These are phyloP conservation scores for Umbelopsis sp. DNA, from an alignment of 371 early-diverging fungal genomes.

Conservation along the genomic window DNA sequence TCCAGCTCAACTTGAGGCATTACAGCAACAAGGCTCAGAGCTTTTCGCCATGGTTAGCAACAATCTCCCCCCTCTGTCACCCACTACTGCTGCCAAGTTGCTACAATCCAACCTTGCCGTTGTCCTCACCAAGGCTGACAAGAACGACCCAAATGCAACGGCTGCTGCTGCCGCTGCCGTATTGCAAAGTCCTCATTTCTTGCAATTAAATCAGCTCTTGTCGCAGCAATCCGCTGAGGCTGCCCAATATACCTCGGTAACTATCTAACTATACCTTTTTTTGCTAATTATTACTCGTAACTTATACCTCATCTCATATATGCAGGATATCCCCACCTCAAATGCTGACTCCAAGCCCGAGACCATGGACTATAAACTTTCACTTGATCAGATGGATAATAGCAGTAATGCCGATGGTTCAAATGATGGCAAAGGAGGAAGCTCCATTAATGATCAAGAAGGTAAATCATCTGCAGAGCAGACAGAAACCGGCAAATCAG, in stretches of 20 bases:
- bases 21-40: slow-evolving; percentile 17
- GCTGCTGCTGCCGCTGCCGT: slow-evolving; percentile 15
- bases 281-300: not conserved
- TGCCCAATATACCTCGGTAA: slow-evolving; percentile 15
- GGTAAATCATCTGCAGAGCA: slow-evolving; percentile 27
- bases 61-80: slow-evolving; percentile 11
- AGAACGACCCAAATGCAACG: slow-evolving; percentile 20
- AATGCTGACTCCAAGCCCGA: not conserved
- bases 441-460: slow-evolving; percentile 34
- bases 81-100: not conserved
- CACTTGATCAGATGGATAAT: not conserved
- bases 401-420: not conserved
- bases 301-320: not conserved
- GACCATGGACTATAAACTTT: not conserved
- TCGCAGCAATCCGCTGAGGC: slow-evolving; percentile 11
- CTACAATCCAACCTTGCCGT: slow-evolving; percentile 20
- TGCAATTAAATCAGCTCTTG: slow-evolving; percentile 7
- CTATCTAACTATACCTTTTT: too few species aligned
- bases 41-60: not conserved
- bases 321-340: not conserved
- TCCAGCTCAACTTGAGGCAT: slow-evolving; percentile 2
- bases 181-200: slow-evolving; percentile 15
- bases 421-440: slow-evolving; percentile 31
- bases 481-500: slow-evolving; percentile 21
- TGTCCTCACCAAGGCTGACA: not conserved